Conservation (phyloP, 2,329 filamentous ascomycete species). For the Ceratocystis cacaofunesta region DNA sequence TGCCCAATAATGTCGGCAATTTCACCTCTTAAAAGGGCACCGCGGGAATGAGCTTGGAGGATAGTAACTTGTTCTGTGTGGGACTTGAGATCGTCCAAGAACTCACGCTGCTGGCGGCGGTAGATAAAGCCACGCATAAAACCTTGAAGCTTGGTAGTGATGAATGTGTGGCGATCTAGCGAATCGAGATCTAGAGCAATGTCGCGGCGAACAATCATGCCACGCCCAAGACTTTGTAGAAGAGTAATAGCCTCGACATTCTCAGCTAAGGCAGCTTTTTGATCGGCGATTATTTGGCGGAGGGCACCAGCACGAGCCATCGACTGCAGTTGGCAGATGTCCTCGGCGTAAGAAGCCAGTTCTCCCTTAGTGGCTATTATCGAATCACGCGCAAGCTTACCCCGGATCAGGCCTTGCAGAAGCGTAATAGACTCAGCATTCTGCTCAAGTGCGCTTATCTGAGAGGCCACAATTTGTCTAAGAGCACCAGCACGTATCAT, state of each 20-base stretch:
- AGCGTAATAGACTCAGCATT: slow-evolving; percentile 33
- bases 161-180: slow-evolving; percentile 41
- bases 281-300: slow-evolving; percentile 34
- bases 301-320: slow-evolving; percentile 41
- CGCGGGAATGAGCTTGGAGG: slow-evolving; percentile 63
- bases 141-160: slow-evolving; percentile 51
- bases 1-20: slow-evolving; percentile 61
- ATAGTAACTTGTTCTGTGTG: slow-evolving; percentile 51
- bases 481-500: slow-evolving; percentile 41
- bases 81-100: slow-evolving; percentile 56
- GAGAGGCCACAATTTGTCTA: slow-evolving; percentile 34
- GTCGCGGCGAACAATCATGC: slow-evolving; percentile 42
- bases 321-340: slow-evolving; percentile 36
- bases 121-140: slow-evolving; percentile 49
- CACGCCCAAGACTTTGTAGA: slow-evolving; percentile 46
- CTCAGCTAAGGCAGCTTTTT: slow-evolving; percentile 33
- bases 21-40: slow-evolving; percentile 60
- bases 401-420: slow-evolving; percentile 31
- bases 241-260: slow-evolving; percentile 33
- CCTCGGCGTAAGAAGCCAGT: slow-evolving; percentile 30
- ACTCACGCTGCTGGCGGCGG: slow-evolving; percentile 42
- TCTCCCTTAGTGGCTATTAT: slow-evolving; percentile 34
- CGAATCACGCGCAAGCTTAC: slow-evolving; percentile 32
- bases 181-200: slow-evolving; percentile 35
- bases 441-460: slow-evolving; percentile 33